Percentiles rank a stretch among this genome's conserved stretches.
Conservation (phyloP, 441 rosid species). For the Populus trichocarpa region DNA sequence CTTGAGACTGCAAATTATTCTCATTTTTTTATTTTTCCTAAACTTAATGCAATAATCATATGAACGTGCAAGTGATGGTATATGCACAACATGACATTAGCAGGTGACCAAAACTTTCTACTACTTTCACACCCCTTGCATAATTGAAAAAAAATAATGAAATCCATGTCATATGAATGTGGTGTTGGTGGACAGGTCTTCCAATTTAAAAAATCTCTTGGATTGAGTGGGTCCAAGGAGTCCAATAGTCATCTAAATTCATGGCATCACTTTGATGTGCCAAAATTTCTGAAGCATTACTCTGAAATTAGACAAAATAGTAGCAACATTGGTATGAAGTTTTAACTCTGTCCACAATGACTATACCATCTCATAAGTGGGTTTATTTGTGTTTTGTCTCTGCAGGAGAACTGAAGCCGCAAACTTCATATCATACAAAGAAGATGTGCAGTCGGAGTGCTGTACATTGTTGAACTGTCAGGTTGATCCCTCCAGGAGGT, state of each 20-base stretch:
- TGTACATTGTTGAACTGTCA: slow-evolving; percentile 15
- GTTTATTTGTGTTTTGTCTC: not conserved
- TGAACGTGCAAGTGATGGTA: slow-evolving; percentile 15
- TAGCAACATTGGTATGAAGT: not conserved
- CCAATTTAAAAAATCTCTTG: not conserved
- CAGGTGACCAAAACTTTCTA: not conserved
- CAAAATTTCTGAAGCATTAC: not conserved
- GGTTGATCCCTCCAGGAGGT: slow-evolving; percentile 26
- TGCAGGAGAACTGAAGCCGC: not conserved
- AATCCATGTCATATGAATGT: slow-evolving; percentile 6
- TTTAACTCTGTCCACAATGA: not conserved
- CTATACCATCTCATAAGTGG: not conserved
- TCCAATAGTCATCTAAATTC: not conserved
- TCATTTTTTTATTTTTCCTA: not conserved
- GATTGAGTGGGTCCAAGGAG: not conserved
- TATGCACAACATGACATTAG: not conserved
- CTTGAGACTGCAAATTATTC: not conserved
- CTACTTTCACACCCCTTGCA: not conserved
- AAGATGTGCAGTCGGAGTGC: not conserved
- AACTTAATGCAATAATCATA: not conserved
- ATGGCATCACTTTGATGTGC: not conserved
- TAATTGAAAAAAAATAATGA: not conserved
- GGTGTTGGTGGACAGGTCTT: slow-evolving; percentile 6
- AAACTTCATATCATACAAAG: not conserved
- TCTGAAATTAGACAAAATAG: not conserved